A percentile compares a stretch with the other conserved stretches of the same genome.
phyloP scores from a whole-genome alignment of 768 basidiomycete genomes.

The Favolaschia claudopus region DNA sequence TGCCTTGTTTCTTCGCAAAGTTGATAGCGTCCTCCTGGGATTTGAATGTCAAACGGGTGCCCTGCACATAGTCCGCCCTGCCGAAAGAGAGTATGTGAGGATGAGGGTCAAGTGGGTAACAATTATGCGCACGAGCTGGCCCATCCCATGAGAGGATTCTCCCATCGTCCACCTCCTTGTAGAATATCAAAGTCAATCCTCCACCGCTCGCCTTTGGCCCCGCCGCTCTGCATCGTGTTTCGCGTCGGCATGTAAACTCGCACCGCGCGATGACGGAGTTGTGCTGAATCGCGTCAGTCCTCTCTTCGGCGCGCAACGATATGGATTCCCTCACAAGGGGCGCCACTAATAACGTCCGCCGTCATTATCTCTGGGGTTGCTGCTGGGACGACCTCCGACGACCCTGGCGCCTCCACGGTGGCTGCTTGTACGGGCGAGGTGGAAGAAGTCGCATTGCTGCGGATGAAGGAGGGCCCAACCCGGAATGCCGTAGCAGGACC shows the following conservation, averaged over 20 bases:
- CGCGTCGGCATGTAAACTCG: constrained; percentile 93
- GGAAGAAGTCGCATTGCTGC: no score
- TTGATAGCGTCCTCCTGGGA: constrained; percentile 91
- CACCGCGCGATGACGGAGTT: constrained; percentile 87
- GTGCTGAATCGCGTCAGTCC: constrained; percentile 52
- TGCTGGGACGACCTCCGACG: constrained; percentile 50
- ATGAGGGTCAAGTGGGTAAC: background rate
- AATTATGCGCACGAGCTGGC: constrained; percentile 79
- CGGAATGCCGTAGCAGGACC: no score
- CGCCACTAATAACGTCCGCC: constrained; percentile 87
- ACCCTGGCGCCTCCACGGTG: constrained; percentile 41
- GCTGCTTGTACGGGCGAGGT: constrained; percentile 24
- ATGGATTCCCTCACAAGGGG: constrained; percentile 65
- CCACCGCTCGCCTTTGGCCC: constrained; percentile 88
- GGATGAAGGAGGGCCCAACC: constrained; percentile 27
- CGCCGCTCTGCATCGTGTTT: constrained; percentile 95
- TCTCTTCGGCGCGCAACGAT: background rate
- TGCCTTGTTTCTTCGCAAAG: constrained; percentile 97
- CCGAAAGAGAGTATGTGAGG: constrained; percentile 5
- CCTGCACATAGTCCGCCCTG: constrained; percentile 97
- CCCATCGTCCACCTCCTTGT: constrained; percentile 92
- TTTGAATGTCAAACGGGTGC: constrained; percentile 82
- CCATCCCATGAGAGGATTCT: constrained; percentile 98
- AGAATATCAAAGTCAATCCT: constrained; percentile 93
- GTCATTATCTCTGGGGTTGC: constrained; percentile 68